Conservation (phyloP, 2,329 filamentous ascomycete genomes). For the Claviceps spartinae region DNA sequence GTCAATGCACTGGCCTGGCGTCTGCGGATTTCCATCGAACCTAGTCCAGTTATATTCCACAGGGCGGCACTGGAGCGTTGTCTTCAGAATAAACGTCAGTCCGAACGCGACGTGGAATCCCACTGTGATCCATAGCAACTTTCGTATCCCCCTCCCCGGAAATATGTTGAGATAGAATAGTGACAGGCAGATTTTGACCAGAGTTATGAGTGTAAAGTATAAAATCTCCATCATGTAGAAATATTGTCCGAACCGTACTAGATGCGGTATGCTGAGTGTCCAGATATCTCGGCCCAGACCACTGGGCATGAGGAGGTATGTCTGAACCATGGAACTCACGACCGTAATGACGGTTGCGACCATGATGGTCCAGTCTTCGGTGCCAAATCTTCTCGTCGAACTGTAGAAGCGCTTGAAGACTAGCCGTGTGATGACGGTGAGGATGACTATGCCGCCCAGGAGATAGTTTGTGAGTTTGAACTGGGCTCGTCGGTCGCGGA, state of each 20-base stretch:
- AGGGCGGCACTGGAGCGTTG: slow-evolving; percentile 31
- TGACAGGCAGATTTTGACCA: slow-evolving; percentile 32
- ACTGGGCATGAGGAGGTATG: slow-evolving; percentile 13
- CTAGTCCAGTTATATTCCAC: slow-evolving; percentile 31
- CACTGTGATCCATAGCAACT: slow-evolving; percentile 23
- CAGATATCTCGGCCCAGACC: slow-evolving; percentile 31
- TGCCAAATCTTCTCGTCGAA: slow-evolving; percentile 14
- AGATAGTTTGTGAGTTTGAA: slow-evolving; percentile 17
- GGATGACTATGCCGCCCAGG: slow-evolving; percentile 17
- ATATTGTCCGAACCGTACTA: slow-evolving; percentile 25
- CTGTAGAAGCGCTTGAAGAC: slow-evolving; percentile 14
- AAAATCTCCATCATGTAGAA: slow-evolving; percentile 25
- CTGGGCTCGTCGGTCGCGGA: slow-evolving; percentile 15
- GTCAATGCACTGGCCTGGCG: slow-evolving; percentile 29
- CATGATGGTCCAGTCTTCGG: slow-evolving; percentile 20
- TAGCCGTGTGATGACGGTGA: slow-evolving; percentile 23
- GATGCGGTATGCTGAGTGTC: slow-evolving; percentile 22
- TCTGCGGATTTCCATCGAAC: slow-evolving; percentile 24
- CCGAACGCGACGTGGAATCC: slow-evolving; percentile 22
- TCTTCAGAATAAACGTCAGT: slow-evolving; percentile 23
- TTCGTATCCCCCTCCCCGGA: slow-evolving; percentile 19
- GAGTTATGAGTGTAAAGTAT: slow-evolving; percentile 27
- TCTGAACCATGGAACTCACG: slow-evolving; percentile 13
- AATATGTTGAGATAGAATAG: slow-evolving; percentile 38
- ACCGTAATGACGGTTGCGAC: slow-evolving; percentile 11